A percentile compares a stretch with the other conserved stretches of the same genome.
phyloP scores from a whole-genome alignment of 2,329 filamentous ascomycete genomes.

The Fusarium sambucinum region DNA sequence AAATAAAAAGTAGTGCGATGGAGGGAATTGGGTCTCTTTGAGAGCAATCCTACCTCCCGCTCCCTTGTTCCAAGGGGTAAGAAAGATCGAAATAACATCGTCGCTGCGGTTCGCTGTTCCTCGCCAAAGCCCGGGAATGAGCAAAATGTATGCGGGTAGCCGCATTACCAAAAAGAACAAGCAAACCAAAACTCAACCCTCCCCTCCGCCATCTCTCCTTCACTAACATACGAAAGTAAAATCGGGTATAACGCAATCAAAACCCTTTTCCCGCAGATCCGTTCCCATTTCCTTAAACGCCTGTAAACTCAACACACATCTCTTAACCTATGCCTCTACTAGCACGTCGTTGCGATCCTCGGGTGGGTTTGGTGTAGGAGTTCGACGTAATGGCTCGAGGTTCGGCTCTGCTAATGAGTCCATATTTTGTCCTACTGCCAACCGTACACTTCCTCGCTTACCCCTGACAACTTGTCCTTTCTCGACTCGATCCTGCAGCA shows the following conservation, averaged over 20 bases:
- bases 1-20: constrained; percentile 11
- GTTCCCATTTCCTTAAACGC: constrained; percentile 36
- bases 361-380: constrained; percentile 49
- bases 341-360: constrained; percentile 43
- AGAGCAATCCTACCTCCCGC: constrained; percentile 29
- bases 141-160: constrained; percentile 33
- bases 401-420: constrained; percentile 53
- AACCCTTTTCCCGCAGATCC: constrained; percentile 35
- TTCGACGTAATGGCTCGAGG: constrained; percentile 57
- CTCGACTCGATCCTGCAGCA: constrained; percentile 91
- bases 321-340: constrained; percentile 34
- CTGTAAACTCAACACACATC: constrained; percentile 32
- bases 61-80: constrained; percentile 18
- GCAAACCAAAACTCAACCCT: constrained; percentile 19
- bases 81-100: constrained; percentile 34
- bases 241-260: constrained; percentile 52
- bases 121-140: constrained; percentile 35
- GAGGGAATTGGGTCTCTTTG: constrained; percentile 23
- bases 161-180: constrained; percentile 36
- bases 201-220: constrained; percentile 27
- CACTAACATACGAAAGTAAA: constrained; percentile 46
- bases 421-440: constrained; percentile 62
- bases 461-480: constrained; percentile 77
- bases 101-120: constrained; percentile 28
- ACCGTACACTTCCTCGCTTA: constrained; percentile 73